A percentile compares a stretch with the other conserved stretches of the same genome.
phyloP scores from a whole-genome alignment of 257 asterid genomes.

The Solanum gracilifrons region DNA sequence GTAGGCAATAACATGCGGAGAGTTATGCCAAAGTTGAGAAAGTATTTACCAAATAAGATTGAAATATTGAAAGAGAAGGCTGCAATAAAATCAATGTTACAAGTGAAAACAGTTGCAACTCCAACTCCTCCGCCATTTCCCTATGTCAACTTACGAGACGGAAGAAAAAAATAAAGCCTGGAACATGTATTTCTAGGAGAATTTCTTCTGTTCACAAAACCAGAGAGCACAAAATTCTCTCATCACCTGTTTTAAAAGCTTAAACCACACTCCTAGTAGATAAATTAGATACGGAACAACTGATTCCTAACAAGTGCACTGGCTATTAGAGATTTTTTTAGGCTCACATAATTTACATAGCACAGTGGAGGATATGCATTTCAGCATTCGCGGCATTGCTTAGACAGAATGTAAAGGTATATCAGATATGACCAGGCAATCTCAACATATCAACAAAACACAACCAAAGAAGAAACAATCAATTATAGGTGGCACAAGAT shows the following conservation, averaged over 20 bases:
- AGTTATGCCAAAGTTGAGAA: not conserved
- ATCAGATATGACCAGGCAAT: not conserved
- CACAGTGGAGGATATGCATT: not conserved
- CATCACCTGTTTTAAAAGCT: not conserved
- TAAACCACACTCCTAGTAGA: not conserved
- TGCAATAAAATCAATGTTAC: not conserved
- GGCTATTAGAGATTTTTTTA: not conserved
- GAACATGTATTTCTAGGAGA: not conserved
- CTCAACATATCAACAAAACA: not conserved
- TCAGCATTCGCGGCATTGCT: not conserved
- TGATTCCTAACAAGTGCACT: not conserved
- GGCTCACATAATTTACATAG: not conserved
- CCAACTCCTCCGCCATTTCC: not conserved
- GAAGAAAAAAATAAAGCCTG: not conserved
- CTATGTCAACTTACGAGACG: not conserved
- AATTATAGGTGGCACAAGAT: not conserved
- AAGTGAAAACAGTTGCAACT: not conserved
- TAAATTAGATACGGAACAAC: not conserved
- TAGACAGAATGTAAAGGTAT: not conserved
- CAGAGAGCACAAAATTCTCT: not conserved
- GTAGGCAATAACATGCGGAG: not conserved
- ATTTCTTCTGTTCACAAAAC: not conserved
- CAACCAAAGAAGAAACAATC: not conserved
- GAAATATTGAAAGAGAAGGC: not conserved
- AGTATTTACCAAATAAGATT: not conserved